Evolutionary conservation across 2,329 filamentous ascomycete genomes (phyloP).

Genomic region (Fusarium paranaense): DNA sequence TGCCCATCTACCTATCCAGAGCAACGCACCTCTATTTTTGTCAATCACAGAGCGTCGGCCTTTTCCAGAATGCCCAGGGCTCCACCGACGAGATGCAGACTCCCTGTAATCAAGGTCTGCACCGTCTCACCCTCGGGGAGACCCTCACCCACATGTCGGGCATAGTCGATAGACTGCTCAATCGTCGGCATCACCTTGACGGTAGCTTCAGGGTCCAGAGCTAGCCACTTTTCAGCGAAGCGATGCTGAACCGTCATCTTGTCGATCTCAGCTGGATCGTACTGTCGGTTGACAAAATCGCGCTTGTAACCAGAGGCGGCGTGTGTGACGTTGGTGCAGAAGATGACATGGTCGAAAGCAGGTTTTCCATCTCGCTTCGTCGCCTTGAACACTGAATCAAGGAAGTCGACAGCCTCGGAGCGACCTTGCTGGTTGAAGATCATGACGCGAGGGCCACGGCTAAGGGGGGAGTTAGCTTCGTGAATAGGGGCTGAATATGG

Average conservation of each 20-base stretch:
- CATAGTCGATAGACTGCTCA: slow-evolving; percentile 65
- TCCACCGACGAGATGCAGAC: slow-evolving; percentile 71
- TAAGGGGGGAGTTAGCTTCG: slow-evolving; percentile 17
- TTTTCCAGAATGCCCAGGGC: slow-evolving; percentile 62
- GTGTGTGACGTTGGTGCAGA: slow-evolving; percentile 81
- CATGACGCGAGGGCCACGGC: slow-evolving; percentile 62
- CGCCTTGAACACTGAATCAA: slow-evolving; percentile 58
- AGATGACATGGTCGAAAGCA: slow-evolving; percentile 79
- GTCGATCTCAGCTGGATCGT: slow-evolving; percentile 63
- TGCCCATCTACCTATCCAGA: background rate
- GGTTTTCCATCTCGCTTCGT: slow-evolving; percentile 45
- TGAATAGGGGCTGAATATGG: background rate
- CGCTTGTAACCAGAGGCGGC: slow-evolving; percentile 62
- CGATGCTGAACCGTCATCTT: slow-evolving; percentile 64
- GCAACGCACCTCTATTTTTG: background rate
- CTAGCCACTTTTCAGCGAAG: slow-evolving; percentile 64
- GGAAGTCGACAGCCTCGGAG: slow-evolving; percentile 64
- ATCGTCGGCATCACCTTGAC: slow-evolving; percentile 64
- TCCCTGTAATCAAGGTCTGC: slow-evolving; percentile 69
- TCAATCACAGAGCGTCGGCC: slow-evolving; percentile 54
- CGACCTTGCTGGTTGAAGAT: slow-evolving; percentile 90
- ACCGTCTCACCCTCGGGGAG: slow-evolving; percentile 50
- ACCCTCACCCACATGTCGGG: slow-evolving; percentile 51
- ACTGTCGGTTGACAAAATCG: slow-evolving; percentile 68
- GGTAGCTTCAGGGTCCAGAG: slow-evolving; percentile 59